Evolutionary conservation across 768 basidiomycete genomes (phyloP).

Genomic region (Calvatia gigantea): DNA sequence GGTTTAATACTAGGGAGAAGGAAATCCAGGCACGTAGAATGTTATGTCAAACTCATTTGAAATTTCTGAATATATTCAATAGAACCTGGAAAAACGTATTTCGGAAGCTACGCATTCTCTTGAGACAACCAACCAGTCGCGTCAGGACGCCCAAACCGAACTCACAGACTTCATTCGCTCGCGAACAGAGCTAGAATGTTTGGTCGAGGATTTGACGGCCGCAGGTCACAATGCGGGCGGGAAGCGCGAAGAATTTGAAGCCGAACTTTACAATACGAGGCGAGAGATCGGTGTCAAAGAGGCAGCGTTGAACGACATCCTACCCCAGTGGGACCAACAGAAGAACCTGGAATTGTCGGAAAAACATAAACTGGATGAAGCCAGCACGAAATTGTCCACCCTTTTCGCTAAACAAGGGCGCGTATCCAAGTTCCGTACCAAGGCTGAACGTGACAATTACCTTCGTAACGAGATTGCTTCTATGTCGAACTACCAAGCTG

Average conservation of each 20-base stretch:
- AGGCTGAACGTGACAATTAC: slow-evolving; percentile 79
- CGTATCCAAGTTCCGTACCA: slow-evolving; percentile 77
- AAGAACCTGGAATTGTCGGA: slow-evolving; percentile 48
- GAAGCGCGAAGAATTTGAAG: slow-evolving; percentile 56
- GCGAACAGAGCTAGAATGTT: slow-evolving; percentile 83
- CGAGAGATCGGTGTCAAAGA: slow-evolving; percentile 63
- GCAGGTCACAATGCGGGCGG: slow-evolving; percentile 65
- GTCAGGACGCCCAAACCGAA: slow-evolving; percentile 77
- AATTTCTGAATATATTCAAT: slow-evolving; percentile 8
- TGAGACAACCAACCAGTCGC: slow-evolving; percentile 65
- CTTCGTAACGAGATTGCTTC: slow-evolving; percentile 76
- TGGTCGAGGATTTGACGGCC: slow-evolving; percentile 70
- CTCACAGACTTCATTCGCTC: slow-evolving; percentile 83
- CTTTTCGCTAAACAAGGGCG: slow-evolving; percentile 92
- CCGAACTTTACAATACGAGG: slow-evolving; percentile 61
- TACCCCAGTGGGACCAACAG: slow-evolving; percentile 68
- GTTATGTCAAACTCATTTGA: too few species aligned
- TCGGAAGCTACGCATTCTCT: slow-evolving; percentile 65
- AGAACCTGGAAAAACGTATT: slow-evolving; percentile 76
- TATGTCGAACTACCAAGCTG: slow-evolving; percentile 55
- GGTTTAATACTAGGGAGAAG: slow-evolving; percentile 81
- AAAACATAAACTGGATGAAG: slow-evolving; percentile 70
- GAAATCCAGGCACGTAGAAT: slow-evolving; percentile 72
- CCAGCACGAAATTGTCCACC: slow-evolving; percentile 63
- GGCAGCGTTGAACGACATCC: slow-evolving; percentile 52